Conservation (phyloP, 371 early-diverging fungal genomes). For the Mortierella sp. region DNA sequence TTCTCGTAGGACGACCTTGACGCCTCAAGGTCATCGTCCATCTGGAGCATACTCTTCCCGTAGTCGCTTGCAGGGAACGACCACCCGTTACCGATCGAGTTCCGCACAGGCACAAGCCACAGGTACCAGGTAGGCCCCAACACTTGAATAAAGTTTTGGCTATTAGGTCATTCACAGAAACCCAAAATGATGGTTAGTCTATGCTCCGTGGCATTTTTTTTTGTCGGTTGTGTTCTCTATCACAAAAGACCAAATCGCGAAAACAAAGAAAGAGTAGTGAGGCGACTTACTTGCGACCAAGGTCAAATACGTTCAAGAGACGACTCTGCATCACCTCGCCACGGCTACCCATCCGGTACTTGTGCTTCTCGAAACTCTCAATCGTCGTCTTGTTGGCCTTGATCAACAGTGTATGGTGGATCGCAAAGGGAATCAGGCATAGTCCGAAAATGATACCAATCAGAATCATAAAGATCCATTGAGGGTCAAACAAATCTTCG, state of each 20-base stretch:
- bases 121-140: slow-evolving; percentile 58
- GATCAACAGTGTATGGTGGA: slow-evolving; percentile 55
- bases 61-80: slow-evolving; percentile 49
- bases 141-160: slow-evolving; percentile 58
- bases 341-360: slow-evolving; percentile 41
- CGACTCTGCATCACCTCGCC: slow-evolving; percentile 55
- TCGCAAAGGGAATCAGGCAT: slow-evolving; percentile 58
- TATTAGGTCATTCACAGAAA: slow-evolving; percentile 6
- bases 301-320: slow-evolving; percentile 59
- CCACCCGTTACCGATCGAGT: slow-evolving; percentile 52
- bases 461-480: slow-evolving; percentile 59
- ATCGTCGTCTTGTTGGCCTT: slow-evolving; percentile 59
- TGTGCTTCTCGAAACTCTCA: slow-evolving; percentile 58
- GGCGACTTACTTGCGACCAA: slow-evolving; percentile 49
- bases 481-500: slow-evolving; percentile 48
- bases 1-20: background rate
- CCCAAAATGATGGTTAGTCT: background rate
- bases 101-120: slow-evolving; percentile 58
- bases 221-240: background rate
- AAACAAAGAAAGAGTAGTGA: background rate
- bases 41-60: slow-evolving; percentile 38
- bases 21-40: slow-evolving; percentile 14
- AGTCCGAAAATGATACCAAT: slow-evolving; percentile 52
- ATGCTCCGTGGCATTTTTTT: background rate
- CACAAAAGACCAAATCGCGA: background rate